Conservation (phyloP, 441 rosid genomes). For the Corymbia citriodora region DNA sequence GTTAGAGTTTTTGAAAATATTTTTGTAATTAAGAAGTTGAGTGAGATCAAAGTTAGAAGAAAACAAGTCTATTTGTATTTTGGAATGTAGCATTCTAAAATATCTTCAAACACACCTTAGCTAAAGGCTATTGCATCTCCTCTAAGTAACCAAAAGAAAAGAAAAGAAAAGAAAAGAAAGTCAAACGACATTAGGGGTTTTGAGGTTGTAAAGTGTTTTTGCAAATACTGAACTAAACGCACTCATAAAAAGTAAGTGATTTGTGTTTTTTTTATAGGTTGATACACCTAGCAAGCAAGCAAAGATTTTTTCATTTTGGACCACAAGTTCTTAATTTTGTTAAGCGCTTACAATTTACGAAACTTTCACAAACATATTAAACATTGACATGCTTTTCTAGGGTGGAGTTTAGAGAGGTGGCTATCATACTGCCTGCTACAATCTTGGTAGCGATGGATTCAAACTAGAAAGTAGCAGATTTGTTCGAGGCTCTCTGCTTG, state of each 20-base stretch:
- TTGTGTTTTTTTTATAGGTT: neutral
- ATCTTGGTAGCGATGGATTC: neutral
- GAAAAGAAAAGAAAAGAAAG: too few relatives aligned
- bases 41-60: too few relatives aligned
- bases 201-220: too few relatives aligned
- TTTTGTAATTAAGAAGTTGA: too few relatives aligned
- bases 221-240: too few relatives aligned
- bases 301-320: constrained; percentile 12
- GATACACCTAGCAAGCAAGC: neutral
- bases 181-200: too few relatives aligned
- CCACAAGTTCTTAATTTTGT: neutral
- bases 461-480: neutral
- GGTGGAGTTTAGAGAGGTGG: neutral
- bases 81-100: too few relatives aligned
- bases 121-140: too few relatives aligned
- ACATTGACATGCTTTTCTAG: neutral
- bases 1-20: too few relatives aligned
- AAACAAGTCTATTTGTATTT: too few relatives aligned
- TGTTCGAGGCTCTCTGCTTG: neutral
- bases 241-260: too few relatives aligned
- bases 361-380: neutral
- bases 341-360: neutral
- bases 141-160: too few relatives aligned
- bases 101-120: fast-evolving
- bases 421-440: neutral